Evolutionary conservation across 306 rosid genomes (phyloP), one percentile per base, ranked within the genome.

Genomic region (Leucaena leucocephala): DNA sequence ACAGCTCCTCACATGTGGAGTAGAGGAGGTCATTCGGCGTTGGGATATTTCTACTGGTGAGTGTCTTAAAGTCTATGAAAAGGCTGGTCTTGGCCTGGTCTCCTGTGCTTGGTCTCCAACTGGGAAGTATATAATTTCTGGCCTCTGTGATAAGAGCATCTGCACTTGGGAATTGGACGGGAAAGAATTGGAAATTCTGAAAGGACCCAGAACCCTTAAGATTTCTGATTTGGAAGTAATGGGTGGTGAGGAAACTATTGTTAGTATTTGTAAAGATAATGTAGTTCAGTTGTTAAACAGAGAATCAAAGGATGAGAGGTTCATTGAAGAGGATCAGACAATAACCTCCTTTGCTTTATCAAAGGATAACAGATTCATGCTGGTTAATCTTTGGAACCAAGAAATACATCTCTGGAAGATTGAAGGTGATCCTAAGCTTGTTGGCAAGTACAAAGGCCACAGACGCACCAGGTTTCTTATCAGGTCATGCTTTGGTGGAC

Each of bases 371-470:
- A 91, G 77, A 67, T 90, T 83, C 82, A 83, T 96, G 88, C 82
- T 96, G 82, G 92, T 96, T 77, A 91, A 82, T 86, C 99, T 96
- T 87, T 74, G 87, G 77, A 85, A 91, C 80, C 99, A 96, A 93
- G 98, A 96, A 90, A 91, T 96, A 68, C 97, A 96, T 87, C 94
- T 96, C 21, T 96, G 98, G 99, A 90, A 86, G 72, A 91, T 96
- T 75, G 91, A 84, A 81, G 92, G 93, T 72, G 85, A 90, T 72
- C 88, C 82, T 76, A 82, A 83, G 81, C 93, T 90, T 68, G 87
- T 93, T 63, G 82, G 87, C 58, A 91, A 89, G 89, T 96, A 89
- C 86, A 88, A 68, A 86, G 94, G 98, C 87, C 99, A 90, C 77
- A 88, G 82, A 58, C 97, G 96, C 36, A 1, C 87, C 74, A 92